A percentile compares a stretch with the other conserved stretches of the same genome.
Evolutionary conservation across 768 basidiomycete genomes (phyloP).

Genomic region (Russula ochroleuca): DNA sequence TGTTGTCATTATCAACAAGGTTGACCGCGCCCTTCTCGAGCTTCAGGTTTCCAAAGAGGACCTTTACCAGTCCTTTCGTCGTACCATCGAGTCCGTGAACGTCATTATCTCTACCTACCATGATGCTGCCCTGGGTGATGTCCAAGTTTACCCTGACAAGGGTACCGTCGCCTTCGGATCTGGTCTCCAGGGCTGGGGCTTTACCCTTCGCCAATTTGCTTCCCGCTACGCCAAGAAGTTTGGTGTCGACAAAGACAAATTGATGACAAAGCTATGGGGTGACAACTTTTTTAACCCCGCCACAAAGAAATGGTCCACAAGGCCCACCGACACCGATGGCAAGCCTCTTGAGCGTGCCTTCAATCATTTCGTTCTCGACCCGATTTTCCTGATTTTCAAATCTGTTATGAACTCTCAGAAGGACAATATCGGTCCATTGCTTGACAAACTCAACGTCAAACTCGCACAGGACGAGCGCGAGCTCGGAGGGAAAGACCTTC

Average conservation of each 20-base stretch:
- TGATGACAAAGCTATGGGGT: constrained; percentile 97
- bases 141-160: constrained; percentile 97
- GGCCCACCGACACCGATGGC: constrained; percentile 67
- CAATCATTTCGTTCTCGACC: constrained; percentile 97
- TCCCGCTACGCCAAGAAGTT: constrained; percentile 95
- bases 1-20: constrained; percentile 99
- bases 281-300: constrained; percentile 99
- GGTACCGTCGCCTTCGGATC: constrained; percentile 99
- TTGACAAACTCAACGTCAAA: constrained; percentile 95
- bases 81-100: constrained; percentile 97
- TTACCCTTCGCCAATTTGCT: constrained; percentile 98
- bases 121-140: constrained; percentile 90
- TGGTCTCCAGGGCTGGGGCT: constrained; percentile 99
- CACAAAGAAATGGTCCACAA: constrained; percentile 94
- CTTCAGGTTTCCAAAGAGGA: constrained; percentile 96
- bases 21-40: constrained; percentile 98
- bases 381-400: constrained; percentile 98
- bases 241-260: constrained; percentile 97
- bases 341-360: constrained; percentile 97
- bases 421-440: constrained; percentile 73
- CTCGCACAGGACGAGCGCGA: constrained; percentile 86
- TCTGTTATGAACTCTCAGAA: constrained; percentile 99
- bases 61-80: constrained; percentile 95
- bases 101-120: constrained; percentile 98
- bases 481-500: constrained; percentile 89